Base-by-base conservation (phyloP, 768 basidiomycete species). In the Boletus huronensis region DNA sequence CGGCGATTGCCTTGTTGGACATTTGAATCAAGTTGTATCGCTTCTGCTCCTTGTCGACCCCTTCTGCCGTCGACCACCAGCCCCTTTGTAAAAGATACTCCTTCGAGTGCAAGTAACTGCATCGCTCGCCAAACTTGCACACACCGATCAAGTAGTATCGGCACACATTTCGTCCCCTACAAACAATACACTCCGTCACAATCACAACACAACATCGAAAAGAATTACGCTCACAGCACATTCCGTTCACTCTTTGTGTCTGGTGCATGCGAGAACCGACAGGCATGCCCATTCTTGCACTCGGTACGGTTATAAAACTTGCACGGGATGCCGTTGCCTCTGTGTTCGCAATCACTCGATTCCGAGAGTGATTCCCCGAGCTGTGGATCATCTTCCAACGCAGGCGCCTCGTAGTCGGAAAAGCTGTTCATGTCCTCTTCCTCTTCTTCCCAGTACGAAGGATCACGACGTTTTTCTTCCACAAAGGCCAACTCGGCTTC, bases 221-320 rank as follows among this genome's bases (percentile, higher is more conserved):
- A 1, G 13, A 23, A 40, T 10, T 49, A 50, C 13, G 72, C 81
- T 54, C 54, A 83, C 83, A 82, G 64, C 13, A 76, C 73, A 57
- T 85, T 79, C 19, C 82, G 72, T 14, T 81, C 74, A 55, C 82
- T 83, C 64, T 77, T 79, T 39, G 73, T 61, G 55, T 84, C 81
- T 0, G 82, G 81, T 0, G 80, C 78, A 62, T 85, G 82, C 19
- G 76, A 80, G 64, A 72, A 82, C 17, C 53, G 53, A 58, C 83
- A 85, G 2, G 57, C 52, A 8, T 19, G 48, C 0, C 81, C 79
- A 3, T 73, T 69, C 10, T 54, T 64, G 60, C 82, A 83, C 0
- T 79, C 79, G 17, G 74, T 70, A 54, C 78, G 81, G 52, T 85
- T 84, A 62, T 84, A 82, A 62, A 79, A 80, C 42, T 77, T 72